A percentile compares a stretch with the other conserved stretches of the same genome.
Conservation (phyloP, 2,329 filamentous ascomycete species). For the Arthrinium puccinioides region DNA sequence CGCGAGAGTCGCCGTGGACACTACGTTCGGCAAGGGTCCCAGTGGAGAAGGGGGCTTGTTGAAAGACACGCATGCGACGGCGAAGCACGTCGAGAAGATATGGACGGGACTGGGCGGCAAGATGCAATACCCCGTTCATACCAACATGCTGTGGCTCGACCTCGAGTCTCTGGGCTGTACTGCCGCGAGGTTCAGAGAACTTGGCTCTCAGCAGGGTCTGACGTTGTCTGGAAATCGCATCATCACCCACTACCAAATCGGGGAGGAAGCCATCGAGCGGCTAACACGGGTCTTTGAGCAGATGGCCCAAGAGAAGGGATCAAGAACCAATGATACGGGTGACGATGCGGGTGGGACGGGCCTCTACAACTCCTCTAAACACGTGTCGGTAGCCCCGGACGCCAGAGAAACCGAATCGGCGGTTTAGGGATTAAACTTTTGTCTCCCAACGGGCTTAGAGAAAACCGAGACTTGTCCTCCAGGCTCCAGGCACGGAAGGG, state of each 20-base stretch:
- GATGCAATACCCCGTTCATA: constrained; percentile 53
- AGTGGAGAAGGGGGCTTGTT: constrained; percentile 31
- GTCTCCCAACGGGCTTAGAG: no score
- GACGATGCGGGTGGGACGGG: neutral
- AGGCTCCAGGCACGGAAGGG: no score
- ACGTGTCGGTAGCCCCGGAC: no score
- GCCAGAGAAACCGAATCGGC: no score
- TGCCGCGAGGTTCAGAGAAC: constrained; percentile 13
- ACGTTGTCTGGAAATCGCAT: constrained; percentile 17
- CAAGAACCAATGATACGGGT: no score
- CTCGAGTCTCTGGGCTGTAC: constrained; percentile 15
- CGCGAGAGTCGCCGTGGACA: constrained; percentile 69
- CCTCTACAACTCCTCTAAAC: no score
- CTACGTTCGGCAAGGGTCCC: constrained; percentile 60
- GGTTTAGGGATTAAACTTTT: no score
- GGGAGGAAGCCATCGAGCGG: constrained; percentile 46
- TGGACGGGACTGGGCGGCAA: constrained; percentile 57
- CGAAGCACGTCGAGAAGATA: constrained; percentile 52
- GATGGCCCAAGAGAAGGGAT: constrained; percentile 17
- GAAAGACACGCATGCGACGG: constrained; percentile 47
- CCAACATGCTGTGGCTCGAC: constrained; percentile 72
- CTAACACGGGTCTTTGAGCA: constrained; percentile 37
- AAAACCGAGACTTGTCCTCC: no score
- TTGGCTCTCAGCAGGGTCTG: constrained; percentile 18
- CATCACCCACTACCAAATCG: constrained; percentile 39